phyloP scores from a whole-genome alignment of 1,284 basidiomycete species.

The Phellopilus nigrolimitatus region DNA sequence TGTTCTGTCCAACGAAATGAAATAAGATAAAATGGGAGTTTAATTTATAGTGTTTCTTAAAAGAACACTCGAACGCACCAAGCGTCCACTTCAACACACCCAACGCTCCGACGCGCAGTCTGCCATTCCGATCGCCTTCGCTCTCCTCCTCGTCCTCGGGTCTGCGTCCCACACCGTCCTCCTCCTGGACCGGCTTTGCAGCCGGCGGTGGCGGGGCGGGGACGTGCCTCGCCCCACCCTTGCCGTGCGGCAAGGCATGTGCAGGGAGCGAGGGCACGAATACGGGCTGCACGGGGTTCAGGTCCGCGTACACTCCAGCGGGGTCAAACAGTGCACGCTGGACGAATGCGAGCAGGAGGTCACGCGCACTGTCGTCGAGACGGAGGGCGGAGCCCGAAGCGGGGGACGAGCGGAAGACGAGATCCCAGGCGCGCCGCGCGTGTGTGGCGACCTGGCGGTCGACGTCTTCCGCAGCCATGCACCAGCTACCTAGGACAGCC shows the following conservation, averaged over 20 bases:
- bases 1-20: too few relatives aligned
- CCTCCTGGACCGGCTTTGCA: slow-evolving; percentile 26
- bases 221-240: slow-evolving; percentile 31
- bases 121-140: slow-evolving; percentile 62
- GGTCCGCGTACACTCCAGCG: slow-evolving; percentile 52
- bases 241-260: slow-evolving; percentile 25
- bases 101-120: slow-evolving; percentile 69
- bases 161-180: slow-evolving; percentile 34
- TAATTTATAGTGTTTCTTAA: slow-evolving; percentile 12
- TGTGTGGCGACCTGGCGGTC: slow-evolving; percentile 57
- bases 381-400: slow-evolving; percentile 29
- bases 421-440: slow-evolving; percentile 53
- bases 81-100: slow-evolving; percentile 64
- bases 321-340: slow-evolving; percentile 64
- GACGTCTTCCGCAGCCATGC: slow-evolving; percentile 65
- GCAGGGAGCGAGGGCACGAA: slow-evolving; percentile 26
- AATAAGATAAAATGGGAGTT: not conserved
- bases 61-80: slow-evolving; percentile 37
- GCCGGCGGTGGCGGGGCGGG: slow-evolving; percentile 22
- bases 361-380: slow-evolving; percentile 30
- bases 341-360: slow-evolving; percentile 42
- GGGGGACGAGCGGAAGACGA: slow-evolving; percentile 29
- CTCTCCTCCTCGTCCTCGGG: slow-evolving; percentile 59
- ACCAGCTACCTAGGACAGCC: slow-evolving; percentile 78
- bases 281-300: slow-evolving; percentile 61